These are phyloP conservation scores for Pestalotiopsis sp. DNA, from an alignment of 2,329 filamentous ascomycete species.

Conservation along the genomic window DNA sequence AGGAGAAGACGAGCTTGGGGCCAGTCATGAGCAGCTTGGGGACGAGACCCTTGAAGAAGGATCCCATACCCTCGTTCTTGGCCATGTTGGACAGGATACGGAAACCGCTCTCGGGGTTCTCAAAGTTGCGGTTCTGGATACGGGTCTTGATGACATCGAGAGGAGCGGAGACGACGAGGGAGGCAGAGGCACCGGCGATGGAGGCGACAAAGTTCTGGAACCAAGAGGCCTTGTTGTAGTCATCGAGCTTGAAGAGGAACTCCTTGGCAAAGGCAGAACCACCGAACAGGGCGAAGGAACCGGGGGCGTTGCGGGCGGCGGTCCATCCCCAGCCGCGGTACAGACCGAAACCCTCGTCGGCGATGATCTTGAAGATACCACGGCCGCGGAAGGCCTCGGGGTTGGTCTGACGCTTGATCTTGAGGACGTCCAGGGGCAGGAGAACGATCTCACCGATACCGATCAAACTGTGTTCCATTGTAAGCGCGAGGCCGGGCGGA, in stretches of 20 bases:
- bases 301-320: slow-evolving; percentile 92
- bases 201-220: slow-evolving; percentile 97
- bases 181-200: slow-evolving; percentile 91
- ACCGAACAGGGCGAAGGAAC: slow-evolving; percentile 96
- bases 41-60: slow-evolving; percentile 97
- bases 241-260: slow-evolving; percentile 84
- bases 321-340: slow-evolving; percentile 99
- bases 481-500: not conserved
- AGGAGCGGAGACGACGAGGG: slow-evolving; percentile 93
- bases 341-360: slow-evolving; percentile 91
- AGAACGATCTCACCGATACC: slow-evolving; percentile 97
- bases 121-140: slow-evolving; percentile 98
- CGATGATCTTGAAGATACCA: slow-evolving; percentile 85
- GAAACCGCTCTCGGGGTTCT: slow-evolving; percentile 94
- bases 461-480: slow-evolving; percentile 66
- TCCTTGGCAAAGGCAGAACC: slow-evolving; percentile 97
- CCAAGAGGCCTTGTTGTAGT: slow-evolving; percentile 97
- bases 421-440: slow-evolving; percentile 92
- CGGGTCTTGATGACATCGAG: slow-evolving; percentile 98
- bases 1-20: slow-evolving; percentile 98
- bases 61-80: slow-evolving; percentile 79
- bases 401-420: slow-evolving; percentile 99
- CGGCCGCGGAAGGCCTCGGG: slow-evolving; percentile 96
- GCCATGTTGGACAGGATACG: slow-evolving; percentile 91
- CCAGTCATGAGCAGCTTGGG: slow-evolving; percentile 99